A percentile compares a stretch with the other conserved stretches of the same genome.
Evolutionary conservation across 257 asterid species (phyloP).

Genomic region (Buddleja alternifolia): DNA sequence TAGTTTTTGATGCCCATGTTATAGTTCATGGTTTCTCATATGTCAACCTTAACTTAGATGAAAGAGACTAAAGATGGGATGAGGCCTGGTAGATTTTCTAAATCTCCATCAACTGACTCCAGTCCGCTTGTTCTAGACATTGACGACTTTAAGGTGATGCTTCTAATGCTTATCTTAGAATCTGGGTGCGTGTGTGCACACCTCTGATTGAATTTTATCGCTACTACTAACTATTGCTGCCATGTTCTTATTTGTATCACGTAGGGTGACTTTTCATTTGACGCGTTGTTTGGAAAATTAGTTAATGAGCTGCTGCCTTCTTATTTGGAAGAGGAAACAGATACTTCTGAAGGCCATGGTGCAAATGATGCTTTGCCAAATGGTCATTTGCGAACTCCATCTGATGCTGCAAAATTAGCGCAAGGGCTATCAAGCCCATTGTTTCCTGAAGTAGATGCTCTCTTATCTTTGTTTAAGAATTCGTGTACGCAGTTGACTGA

Average conservation of each 20-base stretch:
- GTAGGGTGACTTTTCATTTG: conserved; percentile 96
- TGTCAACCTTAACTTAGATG: conserved; percentile 59
- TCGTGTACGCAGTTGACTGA: conserved; percentile 84
- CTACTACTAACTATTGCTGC: conserved; percentile 28
- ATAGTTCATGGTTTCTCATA: conserved; percentile 27
- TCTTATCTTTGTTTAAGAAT: conserved; percentile 79
- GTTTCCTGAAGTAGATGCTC: conserved; percentile 94
- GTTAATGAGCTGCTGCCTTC: conserved; percentile 90
- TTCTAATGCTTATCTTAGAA: conserved; percentile 21
- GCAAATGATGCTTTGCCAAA: conserved; percentile 60
- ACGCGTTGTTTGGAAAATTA: conserved; percentile 87
- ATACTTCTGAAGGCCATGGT: conserved; percentile 70
- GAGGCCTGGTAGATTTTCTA: conserved; percentile 52
- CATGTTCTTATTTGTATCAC: conserved; percentile 25
- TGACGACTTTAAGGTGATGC: conserved; percentile 86
- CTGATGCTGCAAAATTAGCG: conserved; percentile 64
- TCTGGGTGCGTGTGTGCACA: not conserved
- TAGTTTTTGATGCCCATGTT: conserved; percentile 22
- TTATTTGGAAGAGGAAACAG: conserved; percentile 75
- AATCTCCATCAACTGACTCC: conserved; percentile 58
- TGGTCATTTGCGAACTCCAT: conserved; percentile 70
- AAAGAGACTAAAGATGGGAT: conserved; percentile 69
- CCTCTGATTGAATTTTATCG: conserved; percentile 18
- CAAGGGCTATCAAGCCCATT: conserved; percentile 65
- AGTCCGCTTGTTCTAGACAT: conserved; percentile 83